These are phyloP conservation scores for Kuraishia cidri DNA, from an alignment of 805 yeast genomes.

Conservation along the genomic window DNA sequence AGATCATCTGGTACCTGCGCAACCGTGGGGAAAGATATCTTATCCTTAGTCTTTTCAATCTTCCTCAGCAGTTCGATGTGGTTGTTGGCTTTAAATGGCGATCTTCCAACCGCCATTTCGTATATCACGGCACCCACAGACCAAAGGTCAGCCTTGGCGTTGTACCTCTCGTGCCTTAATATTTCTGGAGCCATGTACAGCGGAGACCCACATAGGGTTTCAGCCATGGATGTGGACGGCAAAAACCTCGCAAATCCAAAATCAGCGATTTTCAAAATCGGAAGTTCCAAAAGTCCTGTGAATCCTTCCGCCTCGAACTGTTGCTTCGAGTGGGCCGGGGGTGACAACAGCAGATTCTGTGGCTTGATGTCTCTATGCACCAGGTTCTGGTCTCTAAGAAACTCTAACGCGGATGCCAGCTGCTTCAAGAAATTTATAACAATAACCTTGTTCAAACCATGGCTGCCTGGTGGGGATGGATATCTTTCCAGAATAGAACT, in stretches of 20 bases:
- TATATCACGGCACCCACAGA: conserved; percentile 94
- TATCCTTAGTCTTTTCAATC: conserved; percentile 76
- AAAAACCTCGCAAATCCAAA: conserved; percentile 95
- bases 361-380: conserved; percentile 94
- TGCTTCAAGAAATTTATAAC: conserved; percentile 84
- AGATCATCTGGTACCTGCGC: conserved; percentile 59
- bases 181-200: conserved; percentile 99
- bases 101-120: conserved; percentile 95
- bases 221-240: conserved; percentile 92
- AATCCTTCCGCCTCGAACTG: conserved; percentile 50
- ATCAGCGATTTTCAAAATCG: conserved; percentile 89
- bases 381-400: conserved; percentile 72
- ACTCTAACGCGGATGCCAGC: conserved; percentile 73
- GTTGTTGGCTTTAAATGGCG: conserved; percentile 91
- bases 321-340: conserved; percentile 62
- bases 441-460: conserved; percentile 72
- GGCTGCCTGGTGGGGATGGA: conserved; percentile 69
- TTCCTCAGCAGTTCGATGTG: conserved; percentile 84
- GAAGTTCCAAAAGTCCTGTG: conserved; percentile 82
- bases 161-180: conserved; percentile 85
- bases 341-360: conserved; percentile 74
- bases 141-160: conserved; percentile 97
- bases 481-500: conserved; percentile 68
- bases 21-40: conserved; percentile 65
- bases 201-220: conserved; percentile 96